Evolutionary conservation across 1,284 basidiomycete genomes (phyloP), one percentile per base, ranked within the genome.

Genomic region (Ustanciosporium gigantosporum): DNA sequence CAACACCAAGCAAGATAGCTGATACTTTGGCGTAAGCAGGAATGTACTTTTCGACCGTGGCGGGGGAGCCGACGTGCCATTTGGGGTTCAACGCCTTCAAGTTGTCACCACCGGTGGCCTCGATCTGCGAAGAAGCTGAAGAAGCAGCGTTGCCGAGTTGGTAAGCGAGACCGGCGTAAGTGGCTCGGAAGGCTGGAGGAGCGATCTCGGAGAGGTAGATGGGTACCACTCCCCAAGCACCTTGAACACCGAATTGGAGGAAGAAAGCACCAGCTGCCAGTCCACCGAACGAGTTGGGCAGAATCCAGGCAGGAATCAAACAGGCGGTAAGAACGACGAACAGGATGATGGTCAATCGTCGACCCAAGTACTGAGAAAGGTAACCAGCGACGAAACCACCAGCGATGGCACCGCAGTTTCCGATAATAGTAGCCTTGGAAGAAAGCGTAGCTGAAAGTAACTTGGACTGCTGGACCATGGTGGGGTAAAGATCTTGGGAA

Each of bases 121-220:
- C 92, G 67, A 97, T 94, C 77, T 95, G 91, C 0, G 90, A 85
- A 4, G 89, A 88, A 0, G 90, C 89, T 0, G 87, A 85, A 0
- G 88, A 90, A 7, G 93, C 85, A 88, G 94, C 94, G 68, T 79
- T 81, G 48, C 79, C 79, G 31, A 78, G 62, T 49, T 95, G 92
- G 80, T 94, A 97, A 0, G 89, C 87, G 0, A 94, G 84, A 62
- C 93, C 93, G 17, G 88, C 88, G 83, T 94, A 96, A 0, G 90
- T 89, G 7, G 91, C 90, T 44, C 93, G 84, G 84, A 95, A 97
- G 0, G 90, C 91, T 0, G 91, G 87, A 0, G 92, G 91, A 0
- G 89, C 88, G 79, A 93, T 86, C 79, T 97, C 94, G 3, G 87
- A 84, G n/a, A 95, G 82, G 76, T 88, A 87, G 70, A 91, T 89